Evolutionary conservation across 176 grass and related monocot genomes (phyloP), one percentile per base, ranked within the genome.

Genomic region (Aegilops longissima): DNA sequence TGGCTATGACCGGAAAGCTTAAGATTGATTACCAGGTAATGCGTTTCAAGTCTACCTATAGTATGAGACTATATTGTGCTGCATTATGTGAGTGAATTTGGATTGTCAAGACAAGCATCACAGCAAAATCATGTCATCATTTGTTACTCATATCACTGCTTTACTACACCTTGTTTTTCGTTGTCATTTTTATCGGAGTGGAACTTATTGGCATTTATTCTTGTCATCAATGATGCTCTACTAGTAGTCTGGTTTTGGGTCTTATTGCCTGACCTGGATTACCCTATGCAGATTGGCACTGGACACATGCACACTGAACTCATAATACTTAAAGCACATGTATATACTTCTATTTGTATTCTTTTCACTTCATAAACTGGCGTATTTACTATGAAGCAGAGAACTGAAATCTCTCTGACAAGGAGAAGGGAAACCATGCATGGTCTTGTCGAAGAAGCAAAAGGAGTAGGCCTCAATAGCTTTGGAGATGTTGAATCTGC

Each of bases 391-490:
- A 68, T 76, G 38, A 71, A 56, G 34, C 72, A 96, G 96, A 93
- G 96, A 86, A 92, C 88, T 89, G 88, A 91, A 82, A 98, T 98
- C 79, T 98, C 92, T 68, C 82, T 98, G 7, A 85, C 84, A 90
- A 91, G 88, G 93, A 94, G 92, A 76, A 96, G 94, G 83, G 92
- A 91, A 74, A 96, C 92, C 72, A 96, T 96, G 93, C 96, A 98
- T 91, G 88, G 88, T 83, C 96, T 98, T 86, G 93, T 98, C 25
- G 91, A 94, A 90, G 88, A 98, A 87, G 93, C 84, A 71, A 91
- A 87, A 85, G 92, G 85, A 84, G 74, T 96, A 63, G 96, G 94
- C 82, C 94, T 98, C 67, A 89, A 73, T 42, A 86, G 91, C 72
- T 94, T 96, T 3, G 75, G 51, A 56, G 81, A 96, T 61, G 71